phyloP scores from a whole-genome alignment of 768 basidiomycete genomes.

The Asterophora lycoperdoides region DNA sequence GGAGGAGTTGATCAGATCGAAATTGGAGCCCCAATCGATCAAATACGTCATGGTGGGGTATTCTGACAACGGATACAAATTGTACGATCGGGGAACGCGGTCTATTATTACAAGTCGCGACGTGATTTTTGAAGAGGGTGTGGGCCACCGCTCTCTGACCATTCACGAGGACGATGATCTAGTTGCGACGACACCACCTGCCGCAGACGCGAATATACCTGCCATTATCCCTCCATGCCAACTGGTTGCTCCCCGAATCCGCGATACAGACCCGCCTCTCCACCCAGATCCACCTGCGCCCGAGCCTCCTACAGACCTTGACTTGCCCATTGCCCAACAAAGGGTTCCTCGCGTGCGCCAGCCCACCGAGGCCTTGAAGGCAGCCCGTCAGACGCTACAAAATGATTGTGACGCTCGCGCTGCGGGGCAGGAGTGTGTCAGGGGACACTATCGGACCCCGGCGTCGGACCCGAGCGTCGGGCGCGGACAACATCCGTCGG shows the following conservation, averaged over 20 bases:
- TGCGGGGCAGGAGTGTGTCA: constrained; percentile 2
- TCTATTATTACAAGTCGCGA: constrained; percentile 13
- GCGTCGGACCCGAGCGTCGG: too few species aligned
- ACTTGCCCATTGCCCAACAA: background rate
- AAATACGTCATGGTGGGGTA: constrained; percentile 19
- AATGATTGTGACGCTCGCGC: background rate
- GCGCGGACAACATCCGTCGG: too few species aligned
- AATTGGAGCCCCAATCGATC: constrained; percentile 9
- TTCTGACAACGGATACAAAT: constrained; percentile 13
- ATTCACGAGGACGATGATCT: background rate
- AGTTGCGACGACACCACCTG: background rate
- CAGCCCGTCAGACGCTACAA: background rate
- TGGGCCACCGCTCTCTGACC: constrained; percentile 6
- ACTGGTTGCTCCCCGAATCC: background rate
- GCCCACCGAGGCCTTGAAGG: background rate
- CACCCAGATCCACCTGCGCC: too few species aligned
- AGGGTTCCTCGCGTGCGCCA: too few species aligned
- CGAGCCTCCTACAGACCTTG: too few species aligned
- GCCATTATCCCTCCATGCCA: background rate
- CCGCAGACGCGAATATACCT: background rate
- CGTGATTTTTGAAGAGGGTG: constrained; percentile 22
- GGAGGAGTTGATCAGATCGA: background rate
- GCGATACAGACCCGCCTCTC: background rate
- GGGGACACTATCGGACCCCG: too few species aligned
- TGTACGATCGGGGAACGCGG: constrained; percentile 8